Percentiles rank a stretch among this genome's conserved stretches.
Conservation (phyloP, 2,329 filamentous ascomycete species). For the Aspergillus awamori region DNA sequence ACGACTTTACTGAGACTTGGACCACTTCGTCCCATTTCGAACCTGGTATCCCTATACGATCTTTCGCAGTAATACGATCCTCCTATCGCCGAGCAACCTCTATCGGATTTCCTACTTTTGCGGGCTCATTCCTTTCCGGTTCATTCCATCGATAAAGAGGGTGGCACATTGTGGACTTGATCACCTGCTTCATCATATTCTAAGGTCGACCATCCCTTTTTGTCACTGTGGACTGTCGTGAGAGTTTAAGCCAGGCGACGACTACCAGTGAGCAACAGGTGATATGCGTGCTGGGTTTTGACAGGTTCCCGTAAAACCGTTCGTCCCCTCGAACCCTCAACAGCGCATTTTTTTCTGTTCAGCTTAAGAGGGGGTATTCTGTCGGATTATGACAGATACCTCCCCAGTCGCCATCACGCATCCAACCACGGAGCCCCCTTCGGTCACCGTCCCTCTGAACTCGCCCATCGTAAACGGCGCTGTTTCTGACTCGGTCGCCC, state of each 20-base stretch:
- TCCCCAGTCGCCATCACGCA: slow-evolving; percentile 54
- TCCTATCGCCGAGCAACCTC: not conserved
- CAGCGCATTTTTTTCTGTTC: slow-evolving; percentile 30
- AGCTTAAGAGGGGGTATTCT: slow-evolving; percentile 49
- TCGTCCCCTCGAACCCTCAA: slow-evolving; percentile 22
- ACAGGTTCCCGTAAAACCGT: slow-evolving; percentile 19
- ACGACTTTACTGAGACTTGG: slow-evolving; percentile 16
- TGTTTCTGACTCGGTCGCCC: slow-evolving; percentile 44
- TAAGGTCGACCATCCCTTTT: not conserved
- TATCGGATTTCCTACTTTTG: not conserved
- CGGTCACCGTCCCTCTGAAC: slow-evolving; percentile 49
- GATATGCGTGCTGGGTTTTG: slow-evolving; percentile 29
- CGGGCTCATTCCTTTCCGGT: not conserved
- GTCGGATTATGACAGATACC: slow-evolving; percentile 60
- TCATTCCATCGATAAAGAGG: not conserved
- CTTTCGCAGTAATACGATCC: not conserved
- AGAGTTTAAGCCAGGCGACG: slow-evolving; percentile 4
- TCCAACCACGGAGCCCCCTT: slow-evolving; percentile 49
- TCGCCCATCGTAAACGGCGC: slow-evolving; percentile 48
- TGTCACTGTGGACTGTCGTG: not conserved
- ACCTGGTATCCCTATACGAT: not conserved
- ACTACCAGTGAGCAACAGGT: slow-evolving; percentile 14
- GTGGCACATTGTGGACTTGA: slow-evolving; percentile 1
- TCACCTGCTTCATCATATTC: not conserved
- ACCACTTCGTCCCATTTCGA: slow-evolving; percentile 3